phyloP scores from a whole-genome alignment of 768 basidiomycete species.

The Mycena maculata region DNA sequence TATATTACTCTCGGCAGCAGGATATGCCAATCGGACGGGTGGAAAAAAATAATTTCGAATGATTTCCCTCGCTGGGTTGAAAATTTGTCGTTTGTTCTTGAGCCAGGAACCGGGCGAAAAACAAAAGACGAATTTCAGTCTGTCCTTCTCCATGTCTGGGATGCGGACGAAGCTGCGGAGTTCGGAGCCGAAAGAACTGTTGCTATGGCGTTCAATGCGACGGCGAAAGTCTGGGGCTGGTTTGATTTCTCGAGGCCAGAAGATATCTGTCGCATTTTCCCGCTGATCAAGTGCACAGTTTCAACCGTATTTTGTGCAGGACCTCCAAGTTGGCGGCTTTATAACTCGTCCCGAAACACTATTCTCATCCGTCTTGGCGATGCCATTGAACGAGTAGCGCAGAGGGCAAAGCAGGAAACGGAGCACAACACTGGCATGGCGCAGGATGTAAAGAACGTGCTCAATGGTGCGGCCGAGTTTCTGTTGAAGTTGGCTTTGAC shows the following conservation, averaged over 20 bases:
- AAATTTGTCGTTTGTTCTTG: background rate
- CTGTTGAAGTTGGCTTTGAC: background rate
- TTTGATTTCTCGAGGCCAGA: background rate
- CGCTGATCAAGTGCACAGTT: constrained; percentile 2
- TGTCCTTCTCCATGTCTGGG: background rate
- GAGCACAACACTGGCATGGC: background rate
- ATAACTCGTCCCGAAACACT: background rate
- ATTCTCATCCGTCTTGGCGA: background rate
- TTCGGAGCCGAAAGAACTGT: background rate
- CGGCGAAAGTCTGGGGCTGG: background rate
- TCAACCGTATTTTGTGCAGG: background rate
- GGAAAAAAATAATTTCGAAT: background rate
- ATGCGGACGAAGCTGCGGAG: background rate
- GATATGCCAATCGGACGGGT: background rate
- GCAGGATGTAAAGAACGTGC: background rate
- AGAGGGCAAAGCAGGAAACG: background rate
- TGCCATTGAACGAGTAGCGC: background rate
- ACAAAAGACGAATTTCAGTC: background rate
- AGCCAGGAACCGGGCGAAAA: background rate
- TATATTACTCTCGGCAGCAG: background rate
- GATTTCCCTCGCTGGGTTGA: background rate
- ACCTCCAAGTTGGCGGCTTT: background rate
- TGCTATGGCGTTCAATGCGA: background rate
- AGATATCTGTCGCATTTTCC: background rate
- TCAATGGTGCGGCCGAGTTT: background rate